Base-by-base conservation (phyloP, 345 rosid species). In the Rhodamnia rubescens region DNA sequence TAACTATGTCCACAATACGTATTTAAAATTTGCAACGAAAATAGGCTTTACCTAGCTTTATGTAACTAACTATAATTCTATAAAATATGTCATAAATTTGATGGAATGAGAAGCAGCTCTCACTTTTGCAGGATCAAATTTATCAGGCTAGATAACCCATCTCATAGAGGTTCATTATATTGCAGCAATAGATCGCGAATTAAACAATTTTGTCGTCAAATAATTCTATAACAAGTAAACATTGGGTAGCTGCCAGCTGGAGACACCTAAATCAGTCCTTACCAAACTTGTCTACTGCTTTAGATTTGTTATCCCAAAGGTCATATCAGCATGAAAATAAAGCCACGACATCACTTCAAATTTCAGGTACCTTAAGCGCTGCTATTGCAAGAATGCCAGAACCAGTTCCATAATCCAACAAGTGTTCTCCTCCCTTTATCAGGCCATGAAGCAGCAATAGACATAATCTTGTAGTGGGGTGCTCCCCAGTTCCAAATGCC, bases 401-500 rank as follows among this genome's bases (percentile, higher is more conserved):
- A 84, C 99, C 98, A 42, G 98, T 96, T 87, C 98, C 98, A 59
- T 97, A 95, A 89, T 97, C 98, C 81, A 95, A 91, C 91, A 97
- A 88, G 83, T 47, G 53, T 87, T 97, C 98, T 87, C 95, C 96
- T 53, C 96, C 98, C 88, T 90, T 94, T 54, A 96, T 91, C 91
- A 90, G 88, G 82, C 90, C 61, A 53, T 53, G 88, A 84, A 96
- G 93, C 83, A 95, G 92, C 92, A 91, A 85, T 11, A 95, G 88
- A 87, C 98, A 97, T 56, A 94, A 87, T 87, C 88, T 94, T 32
- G 98, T 92, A 14, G 98, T 92, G 53, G 98, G 91, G 84, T 96
- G 99, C 86, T 96, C 97, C 83, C 98, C 99, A 18, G 97, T 95
- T 85, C 99, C 98, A 89, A 97, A 95, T 47, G 98, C 96, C 90